Conservation (phyloP, 2,329 filamentous ascomycete genomes). For the Coniochaeta sp. region DNA sequence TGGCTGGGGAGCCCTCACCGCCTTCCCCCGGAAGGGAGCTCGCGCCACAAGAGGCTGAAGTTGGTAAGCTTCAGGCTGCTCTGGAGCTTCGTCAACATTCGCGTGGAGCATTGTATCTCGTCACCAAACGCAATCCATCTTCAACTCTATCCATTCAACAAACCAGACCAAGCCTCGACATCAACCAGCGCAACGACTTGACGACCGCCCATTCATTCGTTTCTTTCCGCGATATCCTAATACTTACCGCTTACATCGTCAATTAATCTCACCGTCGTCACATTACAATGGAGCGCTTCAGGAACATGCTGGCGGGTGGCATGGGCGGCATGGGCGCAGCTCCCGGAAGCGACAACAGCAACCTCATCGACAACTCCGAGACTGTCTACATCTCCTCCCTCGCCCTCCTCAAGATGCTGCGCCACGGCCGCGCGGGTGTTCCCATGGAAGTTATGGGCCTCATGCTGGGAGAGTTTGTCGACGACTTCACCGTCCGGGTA, state of each 20-base stretch:
- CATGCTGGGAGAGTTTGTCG: conserved; percentile 98
- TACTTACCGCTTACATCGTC: too few species aligned
- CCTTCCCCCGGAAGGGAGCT: not conserved
- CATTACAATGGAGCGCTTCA: conserved; percentile 77
- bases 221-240: conserved; percentile 8
- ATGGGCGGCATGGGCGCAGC: conserved; percentile 56
- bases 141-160: not conserved
- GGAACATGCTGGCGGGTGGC: conserved; percentile 76
- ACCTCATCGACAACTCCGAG: conserved; percentile 96
- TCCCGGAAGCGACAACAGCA: conserved; percentile 68
- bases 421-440: conserved; percentile 93
- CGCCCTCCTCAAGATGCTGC: conserved; percentile 95
- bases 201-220: conserved; percentile 10
- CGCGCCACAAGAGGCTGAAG: conserved; percentile 3
- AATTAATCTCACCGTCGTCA: conserved; percentile 5
- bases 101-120: too few species aligned
- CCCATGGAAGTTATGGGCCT: conserved; percentile 99
- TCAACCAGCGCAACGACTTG: not conserved
- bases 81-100: conserved; percentile 22
- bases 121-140: not conserved
- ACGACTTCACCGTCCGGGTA: conserved; percentile 96
- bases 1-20: not conserved
- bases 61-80: conserved; percentile 18
- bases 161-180: not conserved
- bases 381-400: conserved; percentile 99